Evolutionary conservation across 1,284 basidiomycete species (phyloP), one percentile per base, ranked within the genome.

Genomic region (Ceraceosorus guamensis): DNA sequence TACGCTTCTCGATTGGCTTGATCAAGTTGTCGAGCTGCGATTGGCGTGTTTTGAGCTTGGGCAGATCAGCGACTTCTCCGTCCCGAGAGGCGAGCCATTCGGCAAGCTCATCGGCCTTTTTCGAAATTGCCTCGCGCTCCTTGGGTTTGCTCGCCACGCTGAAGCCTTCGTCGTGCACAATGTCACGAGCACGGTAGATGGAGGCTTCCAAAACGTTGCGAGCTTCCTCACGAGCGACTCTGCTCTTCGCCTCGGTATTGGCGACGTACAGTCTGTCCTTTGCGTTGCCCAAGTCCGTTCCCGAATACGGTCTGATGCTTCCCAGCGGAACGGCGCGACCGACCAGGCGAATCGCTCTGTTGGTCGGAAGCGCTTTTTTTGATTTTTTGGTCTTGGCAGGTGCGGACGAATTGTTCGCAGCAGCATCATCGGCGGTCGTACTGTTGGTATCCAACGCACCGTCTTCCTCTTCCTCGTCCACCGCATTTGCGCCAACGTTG

Each of bases 191-290:
- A 56, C 86, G 84, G 79, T 99, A 99, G 16, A 97, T 78, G 77
- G 92, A 93, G 31, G 87, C 83, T 78, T 99, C 95, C 55, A 99
- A 84, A 32, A 83, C 82, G 78, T 99, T 99, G 55, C 86, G 83
- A 1, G 90, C 89, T 77, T 97, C 93, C 72, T 93, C 93, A 50
- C 85, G 84, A 52, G 84, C 83, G 32, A 81, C 82, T 73, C 90
- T 91, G 16, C 85, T 83, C 1, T 81, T 79, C 76, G 96, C 91
- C 53, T 87, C 86, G 8, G 80, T 77, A 60, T 92, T 86, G 61
- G 96, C 62, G 34, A 59, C 48, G 60, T 73, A 73, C 45, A 76
- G 66, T 39, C 63, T 65, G 57, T 75, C 72, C 51, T 69, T 65
- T 48, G 67, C 62, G 33, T 45, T 49, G 46, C 66, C 67, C 53